Conservation (phyloP, 169 alveolate genomes). For the Hepatocystis sp. region DNA sequence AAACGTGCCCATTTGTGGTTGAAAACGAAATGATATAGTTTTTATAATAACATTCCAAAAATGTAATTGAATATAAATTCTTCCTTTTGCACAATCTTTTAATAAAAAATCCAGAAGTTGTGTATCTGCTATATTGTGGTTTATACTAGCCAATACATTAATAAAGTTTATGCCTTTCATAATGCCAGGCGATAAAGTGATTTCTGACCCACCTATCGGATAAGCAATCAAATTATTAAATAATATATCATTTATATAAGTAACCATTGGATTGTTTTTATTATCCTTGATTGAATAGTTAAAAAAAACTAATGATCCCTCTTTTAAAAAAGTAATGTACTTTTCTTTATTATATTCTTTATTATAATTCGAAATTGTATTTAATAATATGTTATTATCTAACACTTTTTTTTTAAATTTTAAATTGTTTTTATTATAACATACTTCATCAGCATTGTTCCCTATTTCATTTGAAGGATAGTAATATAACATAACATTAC, state of each 20-base stretch:
- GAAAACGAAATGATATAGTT: slow-evolving; percentile 44
- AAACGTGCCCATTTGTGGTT: slow-evolving; percentile 53
- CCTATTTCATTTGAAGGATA: slow-evolving; percentile 68
- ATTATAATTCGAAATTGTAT: too few relatives aligned
- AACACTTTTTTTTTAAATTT: background rate
- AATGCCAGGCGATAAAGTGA: slow-evolving; percentile 64
- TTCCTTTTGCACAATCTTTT: slow-evolving; percentile 41
- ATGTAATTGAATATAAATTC: slow-evolving; percentile 55
- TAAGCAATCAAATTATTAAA: slow-evolving; percentile 19
- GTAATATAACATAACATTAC: slow-evolving; percentile 29
- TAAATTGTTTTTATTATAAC: slow-evolving; percentile 1
- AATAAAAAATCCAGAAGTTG: background rate
- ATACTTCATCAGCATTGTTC: slow-evolving; percentile 6
- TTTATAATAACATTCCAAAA: slow-evolving; percentile 15
- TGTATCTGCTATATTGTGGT: slow-evolving; percentile 15
- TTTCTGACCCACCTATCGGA: slow-evolving; percentile 67
- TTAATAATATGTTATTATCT: too few relatives aligned
- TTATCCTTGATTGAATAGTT: slow-evolving; percentile 45
- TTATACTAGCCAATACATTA: slow-evolving; percentile 37
- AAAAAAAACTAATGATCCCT: slow-evolving; percentile 54
- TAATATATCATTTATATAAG: slow-evolving; percentile 34
- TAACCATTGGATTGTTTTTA: slow-evolving; percentile 15
- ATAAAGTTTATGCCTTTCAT: slow-evolving; percentile 60
- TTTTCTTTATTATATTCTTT: slow-evolving; percentile 2
- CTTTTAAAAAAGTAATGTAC: slow-evolving; percentile 23